Base-by-base conservation (phyloP, 2,329 filamentous ascomycete species). In the Trichoderma guizhouense region DNA sequence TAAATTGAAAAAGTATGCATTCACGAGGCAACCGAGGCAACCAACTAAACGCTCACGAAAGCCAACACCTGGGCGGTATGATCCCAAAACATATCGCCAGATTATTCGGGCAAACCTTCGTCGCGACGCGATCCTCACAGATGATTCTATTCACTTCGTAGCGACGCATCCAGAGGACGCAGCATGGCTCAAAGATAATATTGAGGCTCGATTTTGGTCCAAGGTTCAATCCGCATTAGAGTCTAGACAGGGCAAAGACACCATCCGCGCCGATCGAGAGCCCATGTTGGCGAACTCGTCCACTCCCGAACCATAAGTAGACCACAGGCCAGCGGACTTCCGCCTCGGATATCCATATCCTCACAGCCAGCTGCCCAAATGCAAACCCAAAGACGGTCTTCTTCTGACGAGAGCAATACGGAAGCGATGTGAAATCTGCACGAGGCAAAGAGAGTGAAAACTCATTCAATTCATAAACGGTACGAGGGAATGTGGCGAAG, bases 281-380 rank as follows among this genome's bases (percentile, higher is more conserved):
- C 39, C 3, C 7, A n/a, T 1, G 39, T 43, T 43, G 39, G 39
- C 39, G 39, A 43, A 43, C 1, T n/a, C 39, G 15, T 43, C 15
- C 15, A 43, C 3, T 9, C 39, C 3, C 3, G 39, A 43, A 7
- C 0, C 0, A 1, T 43, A n/a, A 43, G 39, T 9, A 3, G 0
- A n/a, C 18, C 39, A 7, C 39, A 9, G 18, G 39, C 7, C 36
- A 43, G 1, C 15, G 1, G 39, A 43, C 15, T n/a, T 43, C 3
- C 1, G 7, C 18, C 39, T n/a, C 15, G 39, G 7, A 9, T 43
- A 43, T n/a, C 18, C 39, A 43, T 39, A n/a, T n/a, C 0, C 39
- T n/a, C 39, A n/a, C 39, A 2, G 9, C 0, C 15, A 43, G 39
- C 7, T 5, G 15, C 9, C 0, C 7, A 43, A 1, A 1, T n/a